Conservation (phyloP, 2,329 filamentous ascomycete genomes). For the Penicillium occitanis region DNA sequence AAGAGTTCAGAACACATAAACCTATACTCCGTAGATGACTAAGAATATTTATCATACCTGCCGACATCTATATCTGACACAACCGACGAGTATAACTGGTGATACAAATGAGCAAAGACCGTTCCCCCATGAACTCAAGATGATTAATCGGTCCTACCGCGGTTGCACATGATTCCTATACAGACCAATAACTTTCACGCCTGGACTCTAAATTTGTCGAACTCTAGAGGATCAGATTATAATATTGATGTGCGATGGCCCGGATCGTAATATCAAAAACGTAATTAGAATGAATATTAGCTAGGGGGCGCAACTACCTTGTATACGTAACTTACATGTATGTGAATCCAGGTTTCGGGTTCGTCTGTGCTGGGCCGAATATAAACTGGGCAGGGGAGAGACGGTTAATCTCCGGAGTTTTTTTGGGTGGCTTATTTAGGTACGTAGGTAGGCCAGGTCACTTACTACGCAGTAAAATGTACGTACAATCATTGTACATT, state of each 20-base stretch:
- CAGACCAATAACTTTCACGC: not conserved
- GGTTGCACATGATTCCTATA: constrained; percentile 6
- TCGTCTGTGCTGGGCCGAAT: not conserved
- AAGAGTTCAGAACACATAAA: not conserved
- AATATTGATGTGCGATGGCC: not conserved
- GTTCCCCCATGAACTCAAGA: not conserved
- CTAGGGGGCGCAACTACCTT: not conserved
- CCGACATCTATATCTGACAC: not conserved
- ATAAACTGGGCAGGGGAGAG: not conserved
- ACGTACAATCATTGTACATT: not conserved
- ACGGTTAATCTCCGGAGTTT: not conserved
- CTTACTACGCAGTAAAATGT: not conserved
- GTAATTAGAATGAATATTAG: not conserved
- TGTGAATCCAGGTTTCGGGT: no score
- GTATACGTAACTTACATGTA: not conserved
- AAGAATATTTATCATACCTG: not conserved
- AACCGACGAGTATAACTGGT: not conserved
- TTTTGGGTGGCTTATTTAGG: not conserved
- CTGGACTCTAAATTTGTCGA: not conserved
- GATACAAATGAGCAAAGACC: constrained; percentile 7
- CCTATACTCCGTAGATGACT: not conserved
- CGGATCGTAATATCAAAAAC: not conserved
- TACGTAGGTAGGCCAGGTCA: not conserved
- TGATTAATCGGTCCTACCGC: constrained; percentile 12
- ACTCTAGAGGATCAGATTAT: not conserved